These are phyloP conservation scores for Fusarium goolgardi DNA, from an alignment of 2,329 filamentous ascomycete genomes.

Conservation along the genomic window DNA sequence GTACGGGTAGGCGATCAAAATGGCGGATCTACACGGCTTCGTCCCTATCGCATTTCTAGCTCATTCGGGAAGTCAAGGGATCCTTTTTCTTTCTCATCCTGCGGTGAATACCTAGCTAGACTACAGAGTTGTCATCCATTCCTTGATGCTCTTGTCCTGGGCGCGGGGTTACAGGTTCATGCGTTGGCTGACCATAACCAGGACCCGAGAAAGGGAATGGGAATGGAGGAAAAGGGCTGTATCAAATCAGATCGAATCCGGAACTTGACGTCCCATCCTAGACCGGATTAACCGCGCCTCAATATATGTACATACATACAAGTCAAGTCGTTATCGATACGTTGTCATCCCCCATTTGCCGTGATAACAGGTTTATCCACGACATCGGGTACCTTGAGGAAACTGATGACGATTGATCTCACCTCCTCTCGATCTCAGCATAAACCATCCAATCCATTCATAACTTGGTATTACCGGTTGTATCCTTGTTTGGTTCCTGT, in stretches of 20 bases:
- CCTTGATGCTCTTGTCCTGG: neutral
- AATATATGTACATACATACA: neutral
- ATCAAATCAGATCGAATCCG: conserved; percentile 7
- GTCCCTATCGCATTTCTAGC: conserved; percentile 7
- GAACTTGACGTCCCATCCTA: neutral
- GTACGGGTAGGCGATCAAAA: conserved; percentile 1
- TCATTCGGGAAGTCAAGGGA: conserved; percentile 9
- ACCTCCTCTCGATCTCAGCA: conserved; percentile 5
- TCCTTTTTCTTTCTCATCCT: conserved; percentile 21
- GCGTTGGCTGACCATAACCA: neutral
- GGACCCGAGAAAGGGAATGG: neutral
- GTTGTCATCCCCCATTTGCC: conserved; percentile 7
- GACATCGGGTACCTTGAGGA: conserved; percentile 14
- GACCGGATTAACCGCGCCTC: neutral
- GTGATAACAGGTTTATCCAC: conserved; percentile 27
- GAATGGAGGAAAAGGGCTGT: neutral
- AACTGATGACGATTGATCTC: conserved; percentile 28
- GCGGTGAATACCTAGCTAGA: conserved; percentile 7
- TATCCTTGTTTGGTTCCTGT: conserved; percentile 5
- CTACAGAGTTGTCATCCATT: neutral
- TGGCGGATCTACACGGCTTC: conserved; percentile 8
- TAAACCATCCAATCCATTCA: neutral
- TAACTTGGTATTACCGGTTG: neutral
- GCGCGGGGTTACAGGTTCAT: neutral
- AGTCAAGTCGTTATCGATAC: conserved; percentile 8